These are phyloP conservation scores for Thyridium curvatum DNA, from an alignment of 2,329 filamentous ascomycete species.

Conservation along the genomic window DNA sequence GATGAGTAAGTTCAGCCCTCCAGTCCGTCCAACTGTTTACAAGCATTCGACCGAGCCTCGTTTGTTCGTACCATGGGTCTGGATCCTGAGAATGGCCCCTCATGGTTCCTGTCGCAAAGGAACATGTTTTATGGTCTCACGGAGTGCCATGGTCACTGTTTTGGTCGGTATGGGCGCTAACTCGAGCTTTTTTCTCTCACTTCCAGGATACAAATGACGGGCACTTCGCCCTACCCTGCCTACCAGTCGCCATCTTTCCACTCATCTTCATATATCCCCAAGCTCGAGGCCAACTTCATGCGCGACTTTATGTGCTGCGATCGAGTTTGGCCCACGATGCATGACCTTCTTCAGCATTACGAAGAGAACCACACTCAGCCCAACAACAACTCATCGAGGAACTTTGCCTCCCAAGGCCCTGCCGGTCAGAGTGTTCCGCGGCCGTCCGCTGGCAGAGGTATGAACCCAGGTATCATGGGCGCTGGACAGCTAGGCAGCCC, in stretches of 20 bases:
- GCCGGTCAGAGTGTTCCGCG: too few species aligned
- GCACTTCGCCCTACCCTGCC: slow-evolving; percentile 81
- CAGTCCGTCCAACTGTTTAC: not conserved
- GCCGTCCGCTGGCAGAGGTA: too few species aligned
- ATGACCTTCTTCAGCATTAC: slow-evolving; percentile 93
- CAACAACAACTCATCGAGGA: slow-evolving; percentile 33
- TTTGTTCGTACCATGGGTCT: too few species aligned
- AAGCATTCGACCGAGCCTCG: too few species aligned
- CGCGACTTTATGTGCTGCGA: slow-evolving; percentile 95
- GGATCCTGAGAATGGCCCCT: too few species aligned
- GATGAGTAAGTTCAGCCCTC: slow-evolving; percentile 77
- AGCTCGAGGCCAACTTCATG: slow-evolving; percentile 97
- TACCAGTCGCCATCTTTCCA: slow-evolving; percentile 93
- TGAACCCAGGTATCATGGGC: not conserved
- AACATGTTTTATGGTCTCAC: too few species aligned
- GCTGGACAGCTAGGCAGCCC: slow-evolving; percentile 10
- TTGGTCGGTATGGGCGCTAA: too few species aligned
- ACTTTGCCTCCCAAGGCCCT: slow-evolving; percentile 16
- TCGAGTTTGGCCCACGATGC: slow-evolving; percentile 79
- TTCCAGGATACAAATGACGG: slow-evolving; percentile 23
- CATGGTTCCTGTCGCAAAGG: too few species aligned
- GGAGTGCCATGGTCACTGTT: too few species aligned
- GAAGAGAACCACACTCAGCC: slow-evolving; percentile 87
- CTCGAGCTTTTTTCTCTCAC: slow-evolving; percentile 1
- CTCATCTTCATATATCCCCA: slow-evolving; percentile 92